Percentiles rank a stretch among this genome's conserved stretches.
phyloP scores from a whole-genome alignment of 2,329 filamentous ascomycete genomes.

The Pleoardoris graminearum region DNA sequence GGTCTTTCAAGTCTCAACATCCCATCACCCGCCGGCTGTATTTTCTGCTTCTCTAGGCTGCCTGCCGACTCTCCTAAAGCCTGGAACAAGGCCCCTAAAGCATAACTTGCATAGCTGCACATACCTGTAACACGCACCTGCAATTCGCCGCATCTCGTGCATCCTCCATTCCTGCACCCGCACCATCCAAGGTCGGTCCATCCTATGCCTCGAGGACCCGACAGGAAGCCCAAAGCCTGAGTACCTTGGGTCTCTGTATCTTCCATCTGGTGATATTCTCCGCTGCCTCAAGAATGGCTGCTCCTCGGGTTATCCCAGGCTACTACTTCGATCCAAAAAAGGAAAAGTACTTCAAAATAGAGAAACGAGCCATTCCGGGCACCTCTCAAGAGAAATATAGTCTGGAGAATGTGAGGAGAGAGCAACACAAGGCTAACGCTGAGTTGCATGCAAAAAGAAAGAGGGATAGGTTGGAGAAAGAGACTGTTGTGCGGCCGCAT shows the following conservation, averaged over 20 bases:
- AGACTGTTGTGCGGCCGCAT: conserved; percentile 30
- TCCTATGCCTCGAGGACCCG: no score
- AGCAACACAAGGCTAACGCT: conserved; percentile 30
- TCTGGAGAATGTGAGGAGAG: conserved; percentile 45
- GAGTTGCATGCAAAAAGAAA: conserved; percentile 15
- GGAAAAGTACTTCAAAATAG: conserved; percentile 56
- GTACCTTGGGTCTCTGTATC: not conserved
- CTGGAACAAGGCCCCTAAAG: no score
- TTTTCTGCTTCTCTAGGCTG: not conserved
- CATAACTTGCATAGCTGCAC: no score
- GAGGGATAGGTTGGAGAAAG: conserved; percentile 20
- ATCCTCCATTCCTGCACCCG: no score
- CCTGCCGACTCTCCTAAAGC: not conserved
- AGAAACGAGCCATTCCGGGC: conserved; percentile 41
- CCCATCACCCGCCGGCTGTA: not conserved
- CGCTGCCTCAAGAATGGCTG: not conserved
- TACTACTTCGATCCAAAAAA: conserved; percentile 54
- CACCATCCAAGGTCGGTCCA: no score
- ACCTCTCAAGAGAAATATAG: conserved; percentile 46
- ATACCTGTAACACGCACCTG: no score
- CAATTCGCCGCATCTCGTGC: no score
- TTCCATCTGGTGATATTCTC: not conserved
- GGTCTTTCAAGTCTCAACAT: not conserved
- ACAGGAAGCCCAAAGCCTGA: no score
- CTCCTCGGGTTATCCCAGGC: conserved; percentile 48